Conservation (phyloP, 768 basidiomycete species). For the Lyophyllum shimeji region DNA sequence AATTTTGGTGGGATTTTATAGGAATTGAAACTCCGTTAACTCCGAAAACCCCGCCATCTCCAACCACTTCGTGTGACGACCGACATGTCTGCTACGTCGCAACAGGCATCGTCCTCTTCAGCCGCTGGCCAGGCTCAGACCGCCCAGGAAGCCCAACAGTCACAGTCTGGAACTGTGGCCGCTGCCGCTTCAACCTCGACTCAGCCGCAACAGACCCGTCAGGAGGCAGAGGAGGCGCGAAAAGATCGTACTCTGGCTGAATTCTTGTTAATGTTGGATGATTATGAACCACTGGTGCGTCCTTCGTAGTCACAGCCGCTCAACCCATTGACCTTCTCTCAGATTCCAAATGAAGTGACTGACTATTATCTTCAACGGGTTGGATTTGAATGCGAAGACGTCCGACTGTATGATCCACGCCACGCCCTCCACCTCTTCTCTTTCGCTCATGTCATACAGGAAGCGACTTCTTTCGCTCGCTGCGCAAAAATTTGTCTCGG, state of each 20-base stretch:
- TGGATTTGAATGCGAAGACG: conserved; percentile 94
- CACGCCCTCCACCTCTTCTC: background rate
- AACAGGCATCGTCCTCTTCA: conserved; percentile 30
- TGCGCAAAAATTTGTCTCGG: conserved; percentile 96
- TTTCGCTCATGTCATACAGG: conserved; percentile 38
- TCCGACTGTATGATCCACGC: conserved; percentile 68
- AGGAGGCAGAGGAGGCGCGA: conserved; percentile 76
- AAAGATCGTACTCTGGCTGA: conserved; percentile 91
- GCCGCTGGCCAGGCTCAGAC: conserved; percentile 25
- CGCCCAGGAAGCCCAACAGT: conserved; percentile 27
- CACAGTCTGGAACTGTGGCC: conserved; percentile 19
- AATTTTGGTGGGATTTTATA: conserved; percentile 13
- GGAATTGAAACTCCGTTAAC: conserved; percentile 31
- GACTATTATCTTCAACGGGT: conserved; percentile 96
- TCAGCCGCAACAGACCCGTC: conserved; percentile 51
- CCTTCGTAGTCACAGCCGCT: background rate
- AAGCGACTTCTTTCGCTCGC: conserved; percentile 94
- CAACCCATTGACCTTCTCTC: background rate
- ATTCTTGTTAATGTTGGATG: conserved; percentile 94
- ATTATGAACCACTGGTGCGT: conserved; percentile 90
- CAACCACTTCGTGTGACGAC: conserved; percentile 7
- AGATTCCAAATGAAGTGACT: conserved; percentile 98
- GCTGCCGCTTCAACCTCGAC: conserved; percentile 27
- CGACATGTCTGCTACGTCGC: conserved; percentile 30
- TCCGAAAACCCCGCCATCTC: conserved; percentile 24